Conservation (phyloP, 176 grass and related monocot species). For the Eragrostis curvula region DNA sequence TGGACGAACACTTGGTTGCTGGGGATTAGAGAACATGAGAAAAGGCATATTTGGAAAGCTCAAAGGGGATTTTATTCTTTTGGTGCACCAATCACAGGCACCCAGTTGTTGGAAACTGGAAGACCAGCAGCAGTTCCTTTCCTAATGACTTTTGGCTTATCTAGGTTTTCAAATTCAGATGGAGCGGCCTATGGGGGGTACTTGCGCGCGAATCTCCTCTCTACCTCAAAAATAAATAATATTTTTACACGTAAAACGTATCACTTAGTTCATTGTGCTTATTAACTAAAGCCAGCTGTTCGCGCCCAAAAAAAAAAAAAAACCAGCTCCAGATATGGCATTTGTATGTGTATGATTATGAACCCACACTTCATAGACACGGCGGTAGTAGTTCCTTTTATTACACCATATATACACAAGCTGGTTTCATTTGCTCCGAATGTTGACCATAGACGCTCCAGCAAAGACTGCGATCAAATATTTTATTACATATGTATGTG, state of each 20-base stretch:
- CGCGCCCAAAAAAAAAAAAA: too few relatives aligned
- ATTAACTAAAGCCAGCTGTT: too few relatives aligned
- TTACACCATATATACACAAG: neutral
- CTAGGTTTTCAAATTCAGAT: too few relatives aligned
- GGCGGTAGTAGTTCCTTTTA: neutral
- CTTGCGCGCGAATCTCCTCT: too few relatives aligned
- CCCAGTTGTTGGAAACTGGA: neutral
- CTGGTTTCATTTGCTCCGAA: neutral
- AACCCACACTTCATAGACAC: neutral
- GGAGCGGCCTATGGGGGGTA: too few relatives aligned
- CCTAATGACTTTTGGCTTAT: neutral
- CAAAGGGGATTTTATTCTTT: neutral
- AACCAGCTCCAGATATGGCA: neutral
- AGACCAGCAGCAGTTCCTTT: neutral
- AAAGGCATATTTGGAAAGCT: neutral
- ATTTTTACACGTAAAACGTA: too few relatives aligned
- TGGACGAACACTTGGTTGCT: neutral
- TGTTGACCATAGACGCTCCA: neutral
- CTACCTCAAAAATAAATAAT: too few relatives aligned
- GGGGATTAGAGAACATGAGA: neutral
- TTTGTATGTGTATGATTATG: neutral
- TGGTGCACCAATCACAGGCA: neutral
- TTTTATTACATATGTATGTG: neutral
- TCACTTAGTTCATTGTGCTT: too few relatives aligned
- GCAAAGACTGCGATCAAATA: constrained; percentile 1